A percentile compares a stretch with the other conserved stretches of the same genome.
phyloP scores from a whole-genome alignment of 2,329 filamentous ascomycete genomes.

The Exophiala calicioides region DNA sequence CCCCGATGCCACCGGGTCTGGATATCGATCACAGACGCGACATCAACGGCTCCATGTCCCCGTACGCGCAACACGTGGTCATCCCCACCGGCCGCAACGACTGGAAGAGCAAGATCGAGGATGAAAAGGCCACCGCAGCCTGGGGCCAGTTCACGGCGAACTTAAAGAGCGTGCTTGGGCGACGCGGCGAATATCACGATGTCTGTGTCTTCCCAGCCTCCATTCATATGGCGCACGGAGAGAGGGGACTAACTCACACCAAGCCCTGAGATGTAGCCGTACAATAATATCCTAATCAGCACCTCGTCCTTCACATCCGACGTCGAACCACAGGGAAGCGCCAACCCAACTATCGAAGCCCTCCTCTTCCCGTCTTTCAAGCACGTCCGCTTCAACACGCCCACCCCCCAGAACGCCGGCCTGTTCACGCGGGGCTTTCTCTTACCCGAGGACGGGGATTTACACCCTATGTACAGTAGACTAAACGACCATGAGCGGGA shows the following conservation, averaged over 20 bases:
- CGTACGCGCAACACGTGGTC: constrained; percentile 79
- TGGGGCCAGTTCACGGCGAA: constrained; percentile 60
- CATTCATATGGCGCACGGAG: not conserved
- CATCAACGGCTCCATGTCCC: constrained; percentile 74
- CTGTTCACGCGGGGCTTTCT: constrained; percentile 48
- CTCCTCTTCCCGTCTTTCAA: constrained; percentile 83
- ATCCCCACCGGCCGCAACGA: constrained; percentile 78
- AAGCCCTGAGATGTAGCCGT: constrained; percentile 62
- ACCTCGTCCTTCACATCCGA: constrained; percentile 66
- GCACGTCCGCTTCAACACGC: constrained; percentile 65
- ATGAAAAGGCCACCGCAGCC: constrained; percentile 61
- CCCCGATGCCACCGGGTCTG: constrained; percentile 68
- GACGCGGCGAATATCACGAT: constrained; percentile 67
- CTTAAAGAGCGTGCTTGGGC: constrained; percentile 66
- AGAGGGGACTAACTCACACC: constrained; percentile 24
- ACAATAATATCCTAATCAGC: constrained; percentile 75
- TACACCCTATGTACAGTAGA: constrained; percentile 61
- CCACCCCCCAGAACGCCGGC: constrained; percentile 44
- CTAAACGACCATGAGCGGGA: constrained; percentile 59
- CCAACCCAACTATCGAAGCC: constrained; percentile 56
- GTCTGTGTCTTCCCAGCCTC: constrained; percentile 43
- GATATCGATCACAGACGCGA: constrained; percentile 71
- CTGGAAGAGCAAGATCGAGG: constrained; percentile 82
- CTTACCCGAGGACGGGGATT: constrained; percentile 51
- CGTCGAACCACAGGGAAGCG: constrained; percentile 25